phyloP scores from a whole-genome alignment of 139 green algal genomes.

The Coelastrella sp. region DNA sequence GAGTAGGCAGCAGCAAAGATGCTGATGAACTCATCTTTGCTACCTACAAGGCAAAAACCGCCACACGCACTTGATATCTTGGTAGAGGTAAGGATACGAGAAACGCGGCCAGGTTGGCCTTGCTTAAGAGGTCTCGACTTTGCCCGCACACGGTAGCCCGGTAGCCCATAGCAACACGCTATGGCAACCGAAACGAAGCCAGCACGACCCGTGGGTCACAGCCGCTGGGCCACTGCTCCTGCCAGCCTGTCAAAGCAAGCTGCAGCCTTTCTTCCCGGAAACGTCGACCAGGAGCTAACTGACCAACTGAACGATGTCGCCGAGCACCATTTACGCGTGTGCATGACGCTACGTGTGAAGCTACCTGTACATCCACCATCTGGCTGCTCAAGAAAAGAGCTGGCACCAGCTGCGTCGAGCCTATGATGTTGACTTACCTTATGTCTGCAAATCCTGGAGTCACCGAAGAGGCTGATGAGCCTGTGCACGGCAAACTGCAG shows the following conservation, averaged over 20 bases:
- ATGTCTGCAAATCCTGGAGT: neutral
- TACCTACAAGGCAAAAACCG: neutral
- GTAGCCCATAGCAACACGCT: too few relatives aligned
- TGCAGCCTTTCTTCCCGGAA: neutral
- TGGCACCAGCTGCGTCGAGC: neutral
- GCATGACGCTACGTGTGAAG: neutral
- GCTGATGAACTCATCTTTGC: slow-evolving; percentile 30
- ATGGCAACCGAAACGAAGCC: too few relatives aligned
- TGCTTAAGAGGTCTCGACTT: too few relatives aligned
- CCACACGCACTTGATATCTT: too few relatives aligned
- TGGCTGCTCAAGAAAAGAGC: neutral
- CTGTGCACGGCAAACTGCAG: neutral
- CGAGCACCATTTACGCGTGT: neutral
- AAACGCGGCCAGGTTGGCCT: too few relatives aligned
- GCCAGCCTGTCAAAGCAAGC: neutral
- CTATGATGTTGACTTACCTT: neutral
- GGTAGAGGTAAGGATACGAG: too few relatives aligned
- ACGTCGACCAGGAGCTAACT: too few relatives aligned
- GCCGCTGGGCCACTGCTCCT: neutral
- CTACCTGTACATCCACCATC: neutral
- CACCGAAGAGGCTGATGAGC: neutral
- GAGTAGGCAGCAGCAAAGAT: slow-evolving; percentile 29
- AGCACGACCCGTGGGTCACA: neutral
- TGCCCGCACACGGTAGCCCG: too few relatives aligned
- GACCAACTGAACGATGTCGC: neutral